Evolutionary conservation across 2,329 filamentous ascomycete species (phyloP), one percentile per base, ranked within the genome.

Genomic region (Diplocarpon rosae): DNA sequence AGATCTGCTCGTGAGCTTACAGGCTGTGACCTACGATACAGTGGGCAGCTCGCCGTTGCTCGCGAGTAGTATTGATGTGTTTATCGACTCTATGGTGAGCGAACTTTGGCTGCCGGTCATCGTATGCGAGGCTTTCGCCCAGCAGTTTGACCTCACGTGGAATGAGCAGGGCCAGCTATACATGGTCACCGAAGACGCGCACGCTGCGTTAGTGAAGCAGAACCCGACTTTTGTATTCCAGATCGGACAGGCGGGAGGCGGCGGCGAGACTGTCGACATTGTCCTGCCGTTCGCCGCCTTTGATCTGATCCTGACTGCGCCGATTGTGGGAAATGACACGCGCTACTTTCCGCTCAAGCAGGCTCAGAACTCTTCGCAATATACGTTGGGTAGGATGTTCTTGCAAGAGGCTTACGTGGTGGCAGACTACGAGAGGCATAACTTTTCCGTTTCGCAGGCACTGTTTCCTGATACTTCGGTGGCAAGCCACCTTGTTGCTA

Each of bases 401-500:
- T 54, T 66, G 24, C 64, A 66, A 52, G 64, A 66, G 51, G 59
- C 60, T 13, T 54, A 52, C n/a, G 37, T 49, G 1, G 44, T 51
- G 20, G 63, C 58, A 27, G 63, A 67, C 50, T 67, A 66, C 46
- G 64, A 67, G 46, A 61, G 63, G 10, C 51, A 52, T 5, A 54
- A 58, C 1, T 67, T 67, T 43, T 65, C 65, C 27, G 57, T 66
- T 5, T 66, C 62, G 1, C 57, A 62, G 20, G 20, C 20, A 24
- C 7, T 24, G 20, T 24, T 24, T 24, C 20, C 20, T 24, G 20
- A 3, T 24, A 24, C 20, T 3, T 4, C 20, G 3, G 20, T 24
- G 20, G 20, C 4, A 24, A 24, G 20, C 20, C 3, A 24, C 20
- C 3, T 7, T 7, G 7, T 24, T 7, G 20, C 20, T 24, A 24